These are phyloP conservation scores for Punica granatum DNA, from an alignment of 345 rosid genomes.

Conservation along the genomic window DNA sequence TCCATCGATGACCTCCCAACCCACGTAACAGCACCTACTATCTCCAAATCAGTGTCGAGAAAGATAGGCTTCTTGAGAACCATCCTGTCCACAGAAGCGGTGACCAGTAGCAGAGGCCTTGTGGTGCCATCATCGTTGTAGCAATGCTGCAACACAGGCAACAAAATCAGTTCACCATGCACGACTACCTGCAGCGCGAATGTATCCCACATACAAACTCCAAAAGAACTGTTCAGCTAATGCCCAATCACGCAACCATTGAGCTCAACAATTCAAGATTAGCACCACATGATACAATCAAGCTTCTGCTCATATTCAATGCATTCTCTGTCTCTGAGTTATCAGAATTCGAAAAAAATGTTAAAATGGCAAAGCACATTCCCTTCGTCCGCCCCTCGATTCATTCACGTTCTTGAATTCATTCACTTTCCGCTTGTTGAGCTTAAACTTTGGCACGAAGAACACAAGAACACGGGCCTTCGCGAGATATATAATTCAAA, in stretches of 20 bases:
- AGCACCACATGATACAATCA: neutral
- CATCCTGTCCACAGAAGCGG: constrained; percentile 87
- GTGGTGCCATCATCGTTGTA: constrained; percentile 43
- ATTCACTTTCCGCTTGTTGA: neutral
- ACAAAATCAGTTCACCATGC: neutral
- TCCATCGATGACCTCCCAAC: constrained; percentile 89
- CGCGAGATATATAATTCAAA: neutral
- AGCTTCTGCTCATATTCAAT: neutral
- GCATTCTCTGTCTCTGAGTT: neutral
- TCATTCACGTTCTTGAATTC: too few species aligned
- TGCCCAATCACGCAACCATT: neutral
- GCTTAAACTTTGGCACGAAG: neutral
- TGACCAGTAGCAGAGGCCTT: constrained; percentile 63
- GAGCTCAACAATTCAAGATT: neutral
- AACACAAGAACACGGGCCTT: neutral
- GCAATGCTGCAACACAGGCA: constrained; percentile 49
- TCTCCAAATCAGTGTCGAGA: constrained; percentile 48
- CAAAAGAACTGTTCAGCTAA: neutral
- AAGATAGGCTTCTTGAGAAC: constrained; percentile 56
- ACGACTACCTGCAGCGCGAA: neutral
- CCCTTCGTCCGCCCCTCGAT: neutral
- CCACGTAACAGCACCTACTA: constrained; percentile 78
- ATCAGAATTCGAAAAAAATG: neutral
- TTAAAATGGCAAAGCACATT: neutral
- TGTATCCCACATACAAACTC: neutral